Evolutionary conservation across 208 protist genomes (phyloP), one percentile per base, ranked within the genome.

Genomic region (Perkinsela sp.): DNA sequence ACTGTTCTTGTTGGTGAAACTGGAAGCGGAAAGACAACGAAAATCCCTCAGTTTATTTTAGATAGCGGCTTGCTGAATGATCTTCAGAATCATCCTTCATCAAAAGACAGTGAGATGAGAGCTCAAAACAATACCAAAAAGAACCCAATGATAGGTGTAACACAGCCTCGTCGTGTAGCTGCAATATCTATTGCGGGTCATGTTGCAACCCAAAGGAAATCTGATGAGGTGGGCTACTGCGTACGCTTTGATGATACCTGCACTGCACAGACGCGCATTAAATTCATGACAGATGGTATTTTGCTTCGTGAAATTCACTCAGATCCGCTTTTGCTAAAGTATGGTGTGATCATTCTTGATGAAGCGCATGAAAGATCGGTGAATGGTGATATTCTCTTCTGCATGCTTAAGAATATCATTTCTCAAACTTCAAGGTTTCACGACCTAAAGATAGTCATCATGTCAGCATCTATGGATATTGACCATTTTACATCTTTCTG

Each of bases 341-440:
- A 99, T 76, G 81, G 82, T 66, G 90, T 92, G 68, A 89, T 99
- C 31, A 97, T 99, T 69, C 85, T 99, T n/a, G 97, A 99, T 81
- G 97, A 99, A 82, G 96, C 96, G 15, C 96, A 99, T 83, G 96
- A 99, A 81, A 82, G 96, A 32, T 98, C 94, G 1, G 84, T 99
- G 67, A 78, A 96, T 76, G 99, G 96, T 6, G 95, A 98, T 74
- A 90, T 97, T 28, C 78, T 98, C 28, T 95, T 98, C 79, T 94
- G 94, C 13, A 81, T 97, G 32, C 76, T 98, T 32, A 88, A 92
- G 72, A 83, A 83, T 6, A 83, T 91, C 1, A 73, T 93, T 30
- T 77, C 78, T 28, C 77, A 76, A 22, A 74, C 40, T n/a, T 6
- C 6, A 57, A 57, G 40, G 22, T 57, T 80, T 0, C 71, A 80